A percentile compares a stretch with the other conserved stretches of the same genome.
Evolutionary conservation across 257 asterid species (phyloP).

Genomic region (Orobanche coerulescens): DNA sequence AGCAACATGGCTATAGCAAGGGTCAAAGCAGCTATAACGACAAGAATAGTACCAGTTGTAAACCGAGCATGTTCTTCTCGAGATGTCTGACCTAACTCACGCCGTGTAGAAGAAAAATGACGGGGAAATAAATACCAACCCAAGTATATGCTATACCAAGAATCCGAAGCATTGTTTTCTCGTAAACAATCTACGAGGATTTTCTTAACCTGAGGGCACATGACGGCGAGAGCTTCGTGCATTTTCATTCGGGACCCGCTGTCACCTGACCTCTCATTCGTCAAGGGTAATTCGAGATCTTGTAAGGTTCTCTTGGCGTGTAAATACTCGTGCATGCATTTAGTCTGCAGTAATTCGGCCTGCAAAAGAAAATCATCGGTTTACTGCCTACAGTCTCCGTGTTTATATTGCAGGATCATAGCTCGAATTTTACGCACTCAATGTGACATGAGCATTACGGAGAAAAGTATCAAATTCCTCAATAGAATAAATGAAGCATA

Average conservation of each 20-base stretch:
- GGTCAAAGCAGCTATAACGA: constrained; percentile 24
- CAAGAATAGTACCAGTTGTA: constrained; percentile 33
- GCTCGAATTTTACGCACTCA: too few relatives aligned
- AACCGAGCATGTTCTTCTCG: constrained; percentile 32
- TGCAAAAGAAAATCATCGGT: constrained; percentile 35
- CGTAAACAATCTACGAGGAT: constrained; percentile 52
- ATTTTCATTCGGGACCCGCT: constrained; percentile 26
- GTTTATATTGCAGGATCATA: too few relatives aligned
- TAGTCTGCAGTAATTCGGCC: constrained; percentile 54
- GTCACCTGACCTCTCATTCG: constrained; percentile 19
- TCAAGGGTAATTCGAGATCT: constrained; percentile 29
- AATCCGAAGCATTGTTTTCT: constrained; percentile 32
- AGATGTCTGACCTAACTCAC: constrained; percentile 39
- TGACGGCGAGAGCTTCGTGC: constrained; percentile 20
- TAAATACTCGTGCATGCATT: constrained; percentile 54
- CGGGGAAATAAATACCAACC: constrained; percentile 26
- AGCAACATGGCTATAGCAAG: constrained; percentile 39
- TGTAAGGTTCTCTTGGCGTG: constrained; percentile 43
- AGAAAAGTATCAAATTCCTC: too few relatives aligned
- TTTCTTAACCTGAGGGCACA: constrained; percentile 49
- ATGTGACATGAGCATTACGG: too few relatives aligned
- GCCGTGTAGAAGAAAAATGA: constrained; percentile 39
- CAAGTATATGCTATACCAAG: constrained; percentile 37
- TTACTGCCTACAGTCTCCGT: constrained; percentile 18
- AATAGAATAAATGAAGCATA: not conserved